These are phyloP conservation scores for Pseudodiploospora longispora DNA, from an alignment of 2,329 filamentous ascomycete genomes.

Conservation along the genomic window DNA sequence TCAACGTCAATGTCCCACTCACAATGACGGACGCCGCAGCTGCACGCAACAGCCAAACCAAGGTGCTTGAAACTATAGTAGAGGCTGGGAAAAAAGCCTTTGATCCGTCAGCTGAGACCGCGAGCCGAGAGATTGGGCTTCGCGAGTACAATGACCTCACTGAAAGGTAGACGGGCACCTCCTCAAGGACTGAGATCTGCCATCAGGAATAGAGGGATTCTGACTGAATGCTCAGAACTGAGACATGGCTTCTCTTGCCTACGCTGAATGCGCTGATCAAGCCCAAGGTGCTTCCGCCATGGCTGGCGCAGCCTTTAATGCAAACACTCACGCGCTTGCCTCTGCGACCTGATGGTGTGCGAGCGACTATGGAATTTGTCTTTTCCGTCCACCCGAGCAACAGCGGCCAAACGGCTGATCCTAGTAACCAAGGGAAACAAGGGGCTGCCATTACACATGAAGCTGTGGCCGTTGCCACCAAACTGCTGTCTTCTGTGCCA, in stretches of 20 bases:
- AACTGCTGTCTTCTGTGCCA: slow-evolving; percentile 53
- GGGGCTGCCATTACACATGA: slow-evolving; percentile 61
- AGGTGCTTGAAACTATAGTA: slow-evolving; percentile 26
- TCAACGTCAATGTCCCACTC: too few relatives aligned
- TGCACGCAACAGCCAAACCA: slow-evolving; percentile 15
- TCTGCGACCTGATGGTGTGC: slow-evolving; percentile 54
- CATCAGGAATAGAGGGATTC: neutral
- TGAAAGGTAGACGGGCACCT: slow-evolving; percentile 32
- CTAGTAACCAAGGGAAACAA: slow-evolving; percentile 40
- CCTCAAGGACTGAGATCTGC: neutral
- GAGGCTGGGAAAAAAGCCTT: slow-evolving; percentile 41
- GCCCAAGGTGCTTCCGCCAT: slow-evolving; percentile 48
- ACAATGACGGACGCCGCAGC: slow-evolving; percentile 20
- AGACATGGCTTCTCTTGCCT: slow-evolving; percentile 47
- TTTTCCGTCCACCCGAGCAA: slow-evolving; percentile 58
- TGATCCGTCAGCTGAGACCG: slow-evolving; percentile 30
- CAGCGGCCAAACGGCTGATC: slow-evolving; percentile 30
- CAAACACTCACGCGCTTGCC: slow-evolving; percentile 52
- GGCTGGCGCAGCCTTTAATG: slow-evolving; percentile 51
- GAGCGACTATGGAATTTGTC: slow-evolving; percentile 62
- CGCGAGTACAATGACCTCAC: slow-evolving; percentile 39
- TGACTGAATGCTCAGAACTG: slow-evolving; percentile 18
- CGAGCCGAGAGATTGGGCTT: slow-evolving; percentile 25
- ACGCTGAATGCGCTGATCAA: slow-evolving; percentile 57
- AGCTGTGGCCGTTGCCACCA: slow-evolving; percentile 55